These are phyloP conservation scores for Russula virescens DNA, from an alignment of 768 basidiomycete genomes.

Conservation along the genomic window DNA sequence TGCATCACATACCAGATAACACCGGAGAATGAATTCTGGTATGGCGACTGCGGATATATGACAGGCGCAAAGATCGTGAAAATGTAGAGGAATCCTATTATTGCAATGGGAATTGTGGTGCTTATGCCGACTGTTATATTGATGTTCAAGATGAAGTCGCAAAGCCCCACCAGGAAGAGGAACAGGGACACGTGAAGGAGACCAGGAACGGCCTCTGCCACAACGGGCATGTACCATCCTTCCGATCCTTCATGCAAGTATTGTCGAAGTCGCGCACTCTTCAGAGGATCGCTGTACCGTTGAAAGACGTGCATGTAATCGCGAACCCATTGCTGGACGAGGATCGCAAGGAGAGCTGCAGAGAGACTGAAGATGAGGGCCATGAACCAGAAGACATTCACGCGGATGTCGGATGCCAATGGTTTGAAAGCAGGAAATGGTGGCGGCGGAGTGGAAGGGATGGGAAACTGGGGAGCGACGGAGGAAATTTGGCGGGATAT, in stretches of 20 bases:
- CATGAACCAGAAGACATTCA: neutral
- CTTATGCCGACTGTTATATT: neutral
- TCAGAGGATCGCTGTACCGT: neutral
- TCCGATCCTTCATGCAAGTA: neutral
- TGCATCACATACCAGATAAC: neutral
- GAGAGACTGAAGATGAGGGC: neutral
- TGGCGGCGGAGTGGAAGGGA: neutral
- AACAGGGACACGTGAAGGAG: constrained; percentile 1
- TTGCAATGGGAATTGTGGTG: neutral
- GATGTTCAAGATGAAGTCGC: neutral
- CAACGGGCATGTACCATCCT: neutral
- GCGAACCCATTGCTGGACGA: neutral
- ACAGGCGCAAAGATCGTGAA: neutral
- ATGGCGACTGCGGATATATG: neutral
- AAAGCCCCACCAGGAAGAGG: neutral
- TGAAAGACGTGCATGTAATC: neutral
- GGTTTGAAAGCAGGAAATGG: neutral
- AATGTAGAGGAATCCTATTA: neutral
- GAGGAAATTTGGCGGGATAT: neutral
- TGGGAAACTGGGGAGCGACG: neutral
- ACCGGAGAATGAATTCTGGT: neutral
- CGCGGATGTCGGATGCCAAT: neutral
- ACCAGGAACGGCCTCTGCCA: neutral
- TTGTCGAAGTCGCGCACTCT: constrained; percentile 2
- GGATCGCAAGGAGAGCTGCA: neutral